Conservation (phyloP, 306 rosid genomes). For the Lathyrus aphaca region DNA sequence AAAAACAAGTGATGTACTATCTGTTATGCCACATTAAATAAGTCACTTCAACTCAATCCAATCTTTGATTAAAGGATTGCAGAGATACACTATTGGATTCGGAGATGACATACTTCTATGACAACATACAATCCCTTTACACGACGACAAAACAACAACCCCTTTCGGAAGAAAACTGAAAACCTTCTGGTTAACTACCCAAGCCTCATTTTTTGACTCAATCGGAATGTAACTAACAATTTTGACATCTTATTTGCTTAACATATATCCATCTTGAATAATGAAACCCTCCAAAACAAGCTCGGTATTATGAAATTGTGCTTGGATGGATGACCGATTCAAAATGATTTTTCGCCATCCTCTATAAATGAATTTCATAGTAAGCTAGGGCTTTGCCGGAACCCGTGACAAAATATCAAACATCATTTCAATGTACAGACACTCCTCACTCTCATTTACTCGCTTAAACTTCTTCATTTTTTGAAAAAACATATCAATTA, state of each 20-base stretch:
- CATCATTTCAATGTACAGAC: constrained; percentile 35
- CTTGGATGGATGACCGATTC: constrained; percentile 45
- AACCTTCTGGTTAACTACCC: constrained; percentile 24
- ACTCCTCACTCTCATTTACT: not conserved
- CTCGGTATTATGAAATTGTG: constrained; percentile 41
- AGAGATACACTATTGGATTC: constrained; percentile 50
- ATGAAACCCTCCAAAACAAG: constrained; percentile 52
- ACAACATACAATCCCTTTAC: constrained; percentile 61
- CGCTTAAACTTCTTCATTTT: constrained; percentile 39
- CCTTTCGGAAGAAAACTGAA: constrained; percentile 58
- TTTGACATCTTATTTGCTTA: constrained; percentile 45
- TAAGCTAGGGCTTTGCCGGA: constrained; percentile 43
- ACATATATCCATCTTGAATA: constrained; percentile 48
- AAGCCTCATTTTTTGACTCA: not conserved
- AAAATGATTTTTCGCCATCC: constrained; percentile 51
- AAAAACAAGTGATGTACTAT: constrained; percentile 48
- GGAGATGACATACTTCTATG: constrained; percentile 50
- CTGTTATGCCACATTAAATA: constrained; percentile 5
- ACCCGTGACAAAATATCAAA: constrained; percentile 49
- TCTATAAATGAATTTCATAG: constrained; percentile 47
- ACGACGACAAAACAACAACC: constrained; percentile 55
- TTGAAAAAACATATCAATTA: not conserved
- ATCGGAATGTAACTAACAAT: constrained; percentile 44
- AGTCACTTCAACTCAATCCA: constrained; percentile 44
- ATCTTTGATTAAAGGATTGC: constrained; percentile 59